Base-by-base conservation (phyloP, 768 basidiomycete genomes). In the Boletales sp. region DNA sequence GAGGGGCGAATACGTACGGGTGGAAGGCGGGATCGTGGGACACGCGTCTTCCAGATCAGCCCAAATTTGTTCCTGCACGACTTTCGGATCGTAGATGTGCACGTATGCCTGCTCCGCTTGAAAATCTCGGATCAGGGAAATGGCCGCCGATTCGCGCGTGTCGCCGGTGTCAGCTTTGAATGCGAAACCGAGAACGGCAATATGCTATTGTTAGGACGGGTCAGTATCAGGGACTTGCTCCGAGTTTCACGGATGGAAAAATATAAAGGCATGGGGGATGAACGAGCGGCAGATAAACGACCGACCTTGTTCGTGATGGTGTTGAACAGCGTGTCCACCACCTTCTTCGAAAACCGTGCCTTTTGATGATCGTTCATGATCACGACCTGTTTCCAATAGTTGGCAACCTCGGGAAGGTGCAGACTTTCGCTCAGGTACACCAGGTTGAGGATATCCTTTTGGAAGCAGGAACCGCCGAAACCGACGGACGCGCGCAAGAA, bases 131-230 rank as follows among this genome's bases (percentile, higher is more conserved):
- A 95, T 86, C 57, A 99, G 83, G 31, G 91, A 87, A 71, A 97
- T 97, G 15, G 97, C 83, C 27, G 97, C 86, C 3, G 93, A 94
- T 74, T 98, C 97, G 69, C 97, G 93, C 35, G 97, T 99, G 69
- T 99, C 97, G 52, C 97, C 97, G 12, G 97, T 99, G 69, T 98
- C 94, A 38, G 97, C 95, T 77, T 97, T 97, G 85, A 97, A 97
- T 5, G 95, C 97, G 69, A 97, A 99, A 12, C 95, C 95, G 38
- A 99, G 84, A 40, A 99, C 90, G 39, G 97, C 91, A 62, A 99
- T 94, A 63, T 84, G 84, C 93, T 86, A 67, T 21, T 21, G 21
- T 21, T 2, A 4, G 21, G 21, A 21, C 21, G 21, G 21, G 21
- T 21, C 21, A 21, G 21, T 21, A 2, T 21, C 21, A 21, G 21